A percentile compares a stretch with the other conserved stretches of the same genome.
These are phyloP conservation scores for Vitis rotundifolia DNA, from an alignment of 164 flowering plant species.

Conservation along the genomic window DNA sequence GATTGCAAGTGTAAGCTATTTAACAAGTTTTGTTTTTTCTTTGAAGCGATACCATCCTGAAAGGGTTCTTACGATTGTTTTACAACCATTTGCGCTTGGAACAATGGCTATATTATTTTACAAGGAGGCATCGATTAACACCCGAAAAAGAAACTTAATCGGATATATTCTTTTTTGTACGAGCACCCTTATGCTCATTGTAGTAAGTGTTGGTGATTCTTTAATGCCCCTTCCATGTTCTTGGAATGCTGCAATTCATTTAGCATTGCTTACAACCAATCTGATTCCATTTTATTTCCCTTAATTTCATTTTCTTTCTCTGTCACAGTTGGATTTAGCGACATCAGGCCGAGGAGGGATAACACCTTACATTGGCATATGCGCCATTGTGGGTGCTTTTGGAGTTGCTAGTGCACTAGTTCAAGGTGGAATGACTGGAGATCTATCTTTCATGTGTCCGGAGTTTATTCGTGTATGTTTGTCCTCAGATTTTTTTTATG, in stretches of 20 bases:
- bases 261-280: too few species aligned
- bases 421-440: conserved; percentile 92
- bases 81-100: conserved; percentile 73
- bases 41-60: conserved; percentile 73
- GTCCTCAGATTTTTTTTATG: too few species aligned
- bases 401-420: conserved; percentile 81
- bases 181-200: conserved; percentile 51
- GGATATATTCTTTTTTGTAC: conserved; percentile 67
- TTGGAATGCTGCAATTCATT: too few species aligned
- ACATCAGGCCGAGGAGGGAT: conserved; percentile 72
- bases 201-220: conserved; percentile 42
- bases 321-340: conserved; percentile 60
- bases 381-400: conserved; percentile 50
- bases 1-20: too few species aligned
- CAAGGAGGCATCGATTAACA: conserved; percentile 57
- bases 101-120: conserved; percentile 55
- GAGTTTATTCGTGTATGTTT: conserved; percentile 69
- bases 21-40: neutral
- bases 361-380: conserved; percentile 56
- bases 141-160: conserved; percentile 49
- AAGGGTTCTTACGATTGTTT: conserved; percentile 77
- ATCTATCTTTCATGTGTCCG: conserved; percentile 75
- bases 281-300: too few species aligned
- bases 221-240: too few species aligned
- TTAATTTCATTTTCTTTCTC: too few species aligned